Base-by-base conservation (phyloP, 805 yeast species). In the Cyberlindnera euphorbiiphila region DNA sequence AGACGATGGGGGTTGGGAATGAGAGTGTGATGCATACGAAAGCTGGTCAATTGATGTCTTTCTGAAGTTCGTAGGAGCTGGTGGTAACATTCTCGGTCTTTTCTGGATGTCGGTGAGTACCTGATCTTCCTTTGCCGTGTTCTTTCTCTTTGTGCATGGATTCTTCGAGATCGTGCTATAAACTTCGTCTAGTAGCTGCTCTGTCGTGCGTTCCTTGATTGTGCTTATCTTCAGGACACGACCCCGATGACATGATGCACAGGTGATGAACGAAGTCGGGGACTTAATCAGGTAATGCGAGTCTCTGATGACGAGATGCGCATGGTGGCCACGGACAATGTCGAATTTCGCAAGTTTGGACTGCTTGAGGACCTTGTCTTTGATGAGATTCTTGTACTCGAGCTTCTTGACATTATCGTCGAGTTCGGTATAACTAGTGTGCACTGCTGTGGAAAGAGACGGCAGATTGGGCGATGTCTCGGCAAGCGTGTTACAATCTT, bases 261-360 rank as follows among this genome's bases (percentile, higher is more conserved):
- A 54, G 0, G 59, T 53, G 21, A 54, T 53, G 43, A 54, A 54
- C 1, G 52, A 49, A 4, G 57, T 50, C 5, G 57, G 57, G 10
- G 47, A 35, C 29, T 49, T 53, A 16, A 46, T 47, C 11, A 54
- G 38, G 25, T 54, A 54, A 21, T 54, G 55, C 0, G 57, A 53
- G 32, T 54, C 59, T 38, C 59, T 42, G 25, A 54, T 54, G n/a
- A 54, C 59, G 7, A 54, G 31, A 41, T 54, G 59, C 6, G 51
- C 37, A 25, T 54, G 59, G 22, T 53, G 57, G 4, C 39, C 48
- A 18, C 49, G 47, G 5, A 48, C 32, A 3, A 23, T 12, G 11
- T 39, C 41, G 14, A 29, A 53, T 18, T 41, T 36, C 12, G 50
- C 41, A 3, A 40, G 33, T 21, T 53, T 54, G 1, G 59, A 54